Evolutionary conservation across 768 basidiomycete genomes (phyloP), one percentile per base, ranked within the genome.

Genomic region (Phylloporus arenicola): DNA sequence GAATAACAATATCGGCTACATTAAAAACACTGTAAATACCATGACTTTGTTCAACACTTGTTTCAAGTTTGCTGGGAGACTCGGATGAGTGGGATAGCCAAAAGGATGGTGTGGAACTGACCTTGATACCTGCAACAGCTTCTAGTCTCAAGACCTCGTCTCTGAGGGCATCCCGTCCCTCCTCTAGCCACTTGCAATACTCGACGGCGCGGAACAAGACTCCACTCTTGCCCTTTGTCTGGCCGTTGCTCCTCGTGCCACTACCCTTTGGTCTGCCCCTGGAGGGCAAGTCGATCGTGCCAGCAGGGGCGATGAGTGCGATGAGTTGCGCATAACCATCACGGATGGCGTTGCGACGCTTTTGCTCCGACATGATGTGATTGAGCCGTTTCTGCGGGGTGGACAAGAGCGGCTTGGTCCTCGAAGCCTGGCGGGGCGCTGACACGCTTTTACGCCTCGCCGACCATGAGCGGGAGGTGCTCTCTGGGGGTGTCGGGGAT

Each of bases 361-460:
- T 90, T 70, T 95, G 92, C 65, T 95, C 92, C 7, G 89, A 92
- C 80, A 91, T 84, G 74, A 95, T 93, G 72, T 95, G 91, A 64
- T 93, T 92, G 14, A 90, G 79, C 12, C 91, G 80, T 62, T 92
- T 92, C 68, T 94, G 89, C 0, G 89, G 89, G 4, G 82, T 83
- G 6, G 89, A 86, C 22, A 93, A 75, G 17, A 89, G 77, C 0
- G 83, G 75, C 56, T 88, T 89, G 19, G 75, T 46, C 52, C 76
- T 74, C 40, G 72, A 58, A 20, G 60, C 37, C 51, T 69, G 65
- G 31, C 51, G 60, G 6, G 61, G 42, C 3, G 59, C 50, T 16
- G 68, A 53, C 49, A 57, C 39, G 41, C 49, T 51, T 35, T 68
- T 69, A 6, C 64, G 66, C 14, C 51, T 57, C 11, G 45, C 42